Evolutionary conservation across 116 monocot species (phyloP).

Genomic region (Posidonia oceanica): DNA sequence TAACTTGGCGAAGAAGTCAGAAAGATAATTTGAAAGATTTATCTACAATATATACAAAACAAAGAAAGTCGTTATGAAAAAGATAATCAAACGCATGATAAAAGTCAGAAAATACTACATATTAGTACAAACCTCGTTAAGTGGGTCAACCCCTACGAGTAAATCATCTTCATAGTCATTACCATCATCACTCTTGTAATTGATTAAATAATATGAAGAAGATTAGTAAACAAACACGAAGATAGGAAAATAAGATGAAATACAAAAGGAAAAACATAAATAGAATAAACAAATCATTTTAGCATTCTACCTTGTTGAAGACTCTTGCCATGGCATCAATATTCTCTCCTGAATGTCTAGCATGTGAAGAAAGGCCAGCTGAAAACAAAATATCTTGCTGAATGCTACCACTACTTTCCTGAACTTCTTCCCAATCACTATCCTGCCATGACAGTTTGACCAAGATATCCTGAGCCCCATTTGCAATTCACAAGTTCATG

Average conservation of each 20-base stretch:
- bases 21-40: constrained; percentile 54
- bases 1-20: constrained; percentile 40
- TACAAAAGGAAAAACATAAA: neutral
- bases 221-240: neutral
- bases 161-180: constrained; percentile 49
- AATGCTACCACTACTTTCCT: constrained; percentile 14
- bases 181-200: constrained; percentile 49
- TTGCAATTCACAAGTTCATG: neutral
- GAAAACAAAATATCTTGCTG: constrained; percentile 37
- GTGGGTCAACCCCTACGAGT: constrained; percentile 44
- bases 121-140: constrained; percentile 65
- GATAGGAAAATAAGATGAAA: too few species aligned
- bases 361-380: constrained; percentile 31
- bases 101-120: neutral
- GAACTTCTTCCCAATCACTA: constrained; percentile 73
- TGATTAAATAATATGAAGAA: neutral
- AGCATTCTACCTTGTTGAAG: constrained; percentile 44
- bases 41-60: constrained; percentile 30
- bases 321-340: constrained; percentile 77
- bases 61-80: neutral
- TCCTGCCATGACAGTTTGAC: constrained; percentile 29
- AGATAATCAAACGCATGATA: neutral
- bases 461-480: neutral
- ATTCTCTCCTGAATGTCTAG: constrained; percentile 46
- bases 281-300: neutral